These are phyloP conservation scores for Rhynchosporium agropyri DNA, from an alignment of 2,329 filamentous ascomycete species.

Conservation along the genomic window DNA sequence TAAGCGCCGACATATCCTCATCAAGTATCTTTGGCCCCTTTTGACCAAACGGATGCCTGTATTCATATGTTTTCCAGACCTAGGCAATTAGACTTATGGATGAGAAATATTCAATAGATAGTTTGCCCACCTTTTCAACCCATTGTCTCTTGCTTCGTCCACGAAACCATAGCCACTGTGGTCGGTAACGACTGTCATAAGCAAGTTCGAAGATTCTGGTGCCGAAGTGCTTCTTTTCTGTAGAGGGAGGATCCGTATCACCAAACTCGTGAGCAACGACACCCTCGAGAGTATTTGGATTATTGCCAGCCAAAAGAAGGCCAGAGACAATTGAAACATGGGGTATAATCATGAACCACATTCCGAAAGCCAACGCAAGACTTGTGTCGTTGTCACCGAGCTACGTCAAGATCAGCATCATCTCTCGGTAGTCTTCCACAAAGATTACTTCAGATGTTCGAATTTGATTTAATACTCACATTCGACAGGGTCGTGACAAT, in stretches of 20 bases:
- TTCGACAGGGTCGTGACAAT: slow-evolving; percentile 20
- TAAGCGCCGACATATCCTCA: slow-evolving; percentile 27
- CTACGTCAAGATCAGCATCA: neutral
- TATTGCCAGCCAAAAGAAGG: slow-evolving; percentile 26
- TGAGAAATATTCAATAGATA: neutral
- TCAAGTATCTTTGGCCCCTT: slow-evolving; percentile 16
- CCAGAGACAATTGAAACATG: slow-evolving; percentile 26
- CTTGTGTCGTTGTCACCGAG: slow-evolving; percentile 29
- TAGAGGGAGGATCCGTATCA: slow-evolving; percentile 19
- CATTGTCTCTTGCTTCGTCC: slow-evolving; percentile 21
- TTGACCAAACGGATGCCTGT: slow-evolving; percentile 15
- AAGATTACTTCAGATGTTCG: slow-evolving; percentile 25
- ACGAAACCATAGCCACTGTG: slow-evolving; percentile 18
- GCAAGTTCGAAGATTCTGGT: slow-evolving; percentile 15
- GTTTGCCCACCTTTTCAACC: slow-evolving; percentile 7
- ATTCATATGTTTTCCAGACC: slow-evolving; percentile 25
- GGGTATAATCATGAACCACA: slow-evolving; percentile 27
- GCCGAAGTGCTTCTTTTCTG: slow-evolving; percentile 21
- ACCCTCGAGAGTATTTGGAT: slow-evolving; percentile 27
- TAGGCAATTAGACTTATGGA: slow-evolving; percentile 20
- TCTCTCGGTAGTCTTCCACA: slow-evolving; percentile 21
- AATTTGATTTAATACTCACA: slow-evolving; percentile 31
- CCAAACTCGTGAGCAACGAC: slow-evolving; percentile 29
- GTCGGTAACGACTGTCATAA: slow-evolving; percentile 18
- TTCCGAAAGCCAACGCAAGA: slow-evolving; percentile 26